Conservation (phyloP, 78 protist genomes). For the Cyanophora paradoxa region DNA sequence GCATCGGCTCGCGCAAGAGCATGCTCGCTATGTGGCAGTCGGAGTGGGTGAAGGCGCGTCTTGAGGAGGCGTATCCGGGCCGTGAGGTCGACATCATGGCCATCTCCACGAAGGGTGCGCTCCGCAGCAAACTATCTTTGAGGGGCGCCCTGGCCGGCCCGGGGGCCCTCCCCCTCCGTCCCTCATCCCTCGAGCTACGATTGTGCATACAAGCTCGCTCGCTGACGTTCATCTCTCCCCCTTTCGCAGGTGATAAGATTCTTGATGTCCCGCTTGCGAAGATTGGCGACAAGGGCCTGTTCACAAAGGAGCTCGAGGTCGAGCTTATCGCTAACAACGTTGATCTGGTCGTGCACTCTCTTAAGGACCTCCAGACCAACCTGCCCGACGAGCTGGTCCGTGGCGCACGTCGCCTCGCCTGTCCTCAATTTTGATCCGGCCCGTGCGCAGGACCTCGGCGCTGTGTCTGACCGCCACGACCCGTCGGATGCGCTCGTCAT, state of each 20-base stretch:
- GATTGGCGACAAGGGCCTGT: conserved; percentile 74
- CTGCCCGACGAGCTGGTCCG: conserved; percentile 55
- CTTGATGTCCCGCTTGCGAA: conserved; percentile 53
- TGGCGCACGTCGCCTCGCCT: no score
- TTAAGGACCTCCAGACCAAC: conserved; percentile 61
- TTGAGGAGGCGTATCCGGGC: conserved; percentile 30
- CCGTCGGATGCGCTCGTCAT: conserved; percentile 44
- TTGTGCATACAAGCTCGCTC: no score
- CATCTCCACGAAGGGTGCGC: conserved; percentile 48
- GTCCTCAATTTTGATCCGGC: no score
- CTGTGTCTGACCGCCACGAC: conserved; percentile 33
- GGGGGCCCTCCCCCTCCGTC: no score
- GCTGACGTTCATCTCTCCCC: no score
- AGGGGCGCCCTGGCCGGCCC: no score
- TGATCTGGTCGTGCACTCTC: conserved; percentile 67
- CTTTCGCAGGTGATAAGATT: conserved; percentile 60
- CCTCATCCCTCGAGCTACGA: no score
- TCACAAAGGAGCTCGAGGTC: conserved; percentile 66
- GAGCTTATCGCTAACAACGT: conserved; percentile 42
- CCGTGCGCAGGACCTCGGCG: no score
- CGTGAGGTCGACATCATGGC: conserved; percentile 41
- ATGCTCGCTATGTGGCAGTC: conserved; percentile 59
- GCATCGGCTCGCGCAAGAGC: conserved; percentile 50
- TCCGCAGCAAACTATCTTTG: no score
- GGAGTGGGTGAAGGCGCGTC: conserved; percentile 26